Conservation (phyloP, 2,329 filamentous ascomycete genomes). For the Boeremia exigua region DNA sequence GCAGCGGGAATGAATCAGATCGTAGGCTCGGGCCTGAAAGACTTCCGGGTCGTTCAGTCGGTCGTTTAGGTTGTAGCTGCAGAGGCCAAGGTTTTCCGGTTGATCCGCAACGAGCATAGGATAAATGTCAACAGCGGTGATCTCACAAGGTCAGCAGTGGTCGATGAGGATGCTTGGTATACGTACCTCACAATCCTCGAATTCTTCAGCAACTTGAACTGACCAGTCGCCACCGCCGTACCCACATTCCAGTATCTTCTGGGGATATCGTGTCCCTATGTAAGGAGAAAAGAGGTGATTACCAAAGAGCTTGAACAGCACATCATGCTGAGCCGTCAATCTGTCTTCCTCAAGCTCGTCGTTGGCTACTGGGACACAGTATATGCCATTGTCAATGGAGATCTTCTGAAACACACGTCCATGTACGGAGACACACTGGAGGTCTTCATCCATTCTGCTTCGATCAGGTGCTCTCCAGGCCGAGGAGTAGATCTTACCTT, state of each 20-base stretch:
- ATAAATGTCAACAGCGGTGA: constrained; percentile 49
- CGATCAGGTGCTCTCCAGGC: too few species aligned
- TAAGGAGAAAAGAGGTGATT: constrained; percentile 37
- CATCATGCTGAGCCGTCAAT: constrained; percentile 42
- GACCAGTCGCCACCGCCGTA: constrained; percentile 50
- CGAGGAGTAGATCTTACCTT: neutral
- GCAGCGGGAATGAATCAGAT: constrained; percentile 81
- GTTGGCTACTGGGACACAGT: constrained; percentile 46
- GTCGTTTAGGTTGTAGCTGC: constrained; percentile 49
- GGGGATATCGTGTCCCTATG: constrained; percentile 35
- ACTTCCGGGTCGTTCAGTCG: constrained; percentile 43
- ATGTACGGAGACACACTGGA: constrained; percentile 39
- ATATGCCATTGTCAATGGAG: constrained; percentile 47
- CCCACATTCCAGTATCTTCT: constrained; percentile 48
- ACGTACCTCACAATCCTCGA: constrained; percentile 47
- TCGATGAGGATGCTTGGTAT: neutral
- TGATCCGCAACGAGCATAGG: constrained; percentile 43
- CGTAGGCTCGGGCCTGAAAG: constrained; percentile 74
- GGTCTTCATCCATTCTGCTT: constrained; percentile 25
- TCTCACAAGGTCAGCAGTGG: constrained; percentile 33
- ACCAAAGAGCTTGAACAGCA: constrained; percentile 41
- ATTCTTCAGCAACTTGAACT: constrained; percentile 46
- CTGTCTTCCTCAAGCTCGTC: constrained; percentile 49
- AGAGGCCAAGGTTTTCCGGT: constrained; percentile 46
- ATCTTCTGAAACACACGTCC: constrained; percentile 49